These are phyloP conservation scores for Moniliella sp. DNA, from an alignment of 1,284 basidiomycete genomes.

Conservation along the genomic window DNA sequence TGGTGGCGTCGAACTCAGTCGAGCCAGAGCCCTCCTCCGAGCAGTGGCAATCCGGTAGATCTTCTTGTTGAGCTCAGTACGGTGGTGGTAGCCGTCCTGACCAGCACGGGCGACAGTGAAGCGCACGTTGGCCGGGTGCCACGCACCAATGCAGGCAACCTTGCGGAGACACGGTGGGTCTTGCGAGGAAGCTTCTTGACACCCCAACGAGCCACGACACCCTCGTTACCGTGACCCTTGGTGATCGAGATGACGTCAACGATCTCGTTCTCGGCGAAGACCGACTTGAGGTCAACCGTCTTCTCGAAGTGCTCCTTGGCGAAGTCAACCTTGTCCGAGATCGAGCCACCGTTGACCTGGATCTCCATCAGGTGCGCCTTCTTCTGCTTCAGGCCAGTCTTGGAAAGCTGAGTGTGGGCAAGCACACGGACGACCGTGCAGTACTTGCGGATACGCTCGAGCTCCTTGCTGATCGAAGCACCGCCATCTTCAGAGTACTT, in stretches of 20 bases:
- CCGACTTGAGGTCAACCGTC: conserved; percentile 58
- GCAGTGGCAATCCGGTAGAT: conserved; percentile 69
- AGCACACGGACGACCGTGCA: conserved; percentile 98
- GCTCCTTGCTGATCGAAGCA: conserved; percentile 75
- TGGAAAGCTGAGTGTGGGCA: conserved; percentile 80
- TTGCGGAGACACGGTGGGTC: conserved; percentile 98
- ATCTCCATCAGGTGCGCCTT: conserved; percentile 99
- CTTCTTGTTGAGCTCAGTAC: conserved; percentile 83
- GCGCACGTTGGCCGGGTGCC: conserved; percentile 98
- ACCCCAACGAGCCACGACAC: conserved; percentile 97
- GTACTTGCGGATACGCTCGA: conserved; percentile 99
- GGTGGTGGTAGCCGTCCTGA: conserved; percentile 96
- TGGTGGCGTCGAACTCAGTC: conserved; percentile 42
- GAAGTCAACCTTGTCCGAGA: conserved; percentile 94
- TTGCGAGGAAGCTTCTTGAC: conserved; percentile 95
- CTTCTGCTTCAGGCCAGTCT: conserved; percentile 95
- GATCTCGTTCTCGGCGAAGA: conserved; percentile 93
- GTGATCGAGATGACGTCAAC: conserved; percentile 95
- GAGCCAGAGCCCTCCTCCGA: conserved; percentile 62
- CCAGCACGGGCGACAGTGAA: conserved; percentile 98
- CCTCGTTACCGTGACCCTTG: conserved; percentile 98
- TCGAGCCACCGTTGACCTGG: conserved; percentile 90
- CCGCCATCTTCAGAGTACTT: conserved; percentile 90
- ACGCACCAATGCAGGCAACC: conserved; percentile 88
- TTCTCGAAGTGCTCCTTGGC: conserved; percentile 92